Evolutionary conservation across 768 basidiomycete species (phyloP), one percentile per base, ranked within the genome.

Genomic region (Boletellus ananiceps): DNA sequence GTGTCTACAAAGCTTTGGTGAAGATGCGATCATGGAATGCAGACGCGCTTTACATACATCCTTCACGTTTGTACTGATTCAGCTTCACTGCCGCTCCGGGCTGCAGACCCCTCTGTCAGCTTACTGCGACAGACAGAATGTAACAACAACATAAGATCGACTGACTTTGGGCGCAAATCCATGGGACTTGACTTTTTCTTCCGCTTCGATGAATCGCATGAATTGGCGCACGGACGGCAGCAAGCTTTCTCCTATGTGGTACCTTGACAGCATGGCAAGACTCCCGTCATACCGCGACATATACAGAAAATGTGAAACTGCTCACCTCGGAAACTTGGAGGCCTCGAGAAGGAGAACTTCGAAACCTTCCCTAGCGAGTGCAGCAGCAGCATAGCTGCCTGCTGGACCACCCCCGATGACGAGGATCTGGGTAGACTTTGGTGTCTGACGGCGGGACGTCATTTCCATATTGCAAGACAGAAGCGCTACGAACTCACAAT

Each of bases 1-100:
- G 46, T 46, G 46, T 39, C 36, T 46, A 16, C 19, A 29, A 4
- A 5, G 15, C 3, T 12, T 25, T n/a, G 25, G 13, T 39, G 7
- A 32, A 32, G 14, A 31, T 18, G 5, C 36, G 6, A 16, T 29
- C 25, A 15, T 13, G 14, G 11, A 18, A 14, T 12, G 23, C 8
- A 19, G 37, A 21, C 15, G n/a, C 6, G 37, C 15, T 31, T 7
- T 11, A 41, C 47, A 83, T 83, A 18, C 36, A 85, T 23, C 43
- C 42, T 35, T 45, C 49, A 4, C 49, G 49, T 40, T 41, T 48
- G 40, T 41, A 35, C 27, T 48, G 47, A 33, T 48, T 40, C 7
- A 41, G 40, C 40, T 48, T 48, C 21, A 48, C 33, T 8, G 33
- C 47, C 16, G 47, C 47, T 27, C 40, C 47, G 5, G 47, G 47